Percentiles rank a stretch among this genome's conserved stretches.
Evolutionary conservation across 1,139 yeast species (phyloP).

Genomic region (Saccharomyces pastorianus): DNA sequence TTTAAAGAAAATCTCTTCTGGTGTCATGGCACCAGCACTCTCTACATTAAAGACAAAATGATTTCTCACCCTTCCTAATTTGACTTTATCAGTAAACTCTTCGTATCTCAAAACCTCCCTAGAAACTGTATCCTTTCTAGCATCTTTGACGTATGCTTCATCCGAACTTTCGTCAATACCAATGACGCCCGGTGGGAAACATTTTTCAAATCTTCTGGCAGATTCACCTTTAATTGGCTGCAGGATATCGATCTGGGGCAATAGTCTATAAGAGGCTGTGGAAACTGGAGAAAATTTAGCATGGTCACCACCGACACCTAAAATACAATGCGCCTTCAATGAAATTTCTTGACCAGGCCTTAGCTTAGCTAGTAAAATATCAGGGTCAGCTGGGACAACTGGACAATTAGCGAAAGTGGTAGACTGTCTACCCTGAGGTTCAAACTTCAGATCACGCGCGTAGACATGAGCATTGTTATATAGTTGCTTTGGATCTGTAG

Average conservation of each 20-base stretch:
- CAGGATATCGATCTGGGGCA: slow-evolving; percentile 77
- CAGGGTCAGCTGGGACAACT: slow-evolving; percentile 75
- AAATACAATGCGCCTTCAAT: slow-evolving; percentile 78
- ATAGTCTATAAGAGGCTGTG: slow-evolving; percentile 90
- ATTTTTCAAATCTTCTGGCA: slow-evolving; percentile 72
- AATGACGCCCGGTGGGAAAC: slow-evolving; percentile 91
- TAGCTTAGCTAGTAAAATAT: slow-evolving; percentile 80
- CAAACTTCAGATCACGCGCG: slow-evolving; percentile 81
- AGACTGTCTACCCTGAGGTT: slow-evolving; percentile 82
- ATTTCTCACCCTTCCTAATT: slow-evolving; percentile 82
- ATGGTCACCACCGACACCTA: slow-evolving; percentile 91
- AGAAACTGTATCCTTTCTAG: slow-evolving; percentile 92
- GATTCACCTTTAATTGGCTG: slow-evolving; percentile 68
- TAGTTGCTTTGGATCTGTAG: slow-evolving; percentile 75
- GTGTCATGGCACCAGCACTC: slow-evolving; percentile 93
- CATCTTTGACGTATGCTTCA: slow-evolving; percentile 73
- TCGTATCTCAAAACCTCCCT: slow-evolving; percentile 92
- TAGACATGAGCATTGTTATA: slow-evolving; percentile 81
- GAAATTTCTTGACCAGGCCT: slow-evolving; percentile 97
- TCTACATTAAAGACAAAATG: slow-evolving; percentile 92
- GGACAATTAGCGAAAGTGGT: slow-evolving; percentile 62
- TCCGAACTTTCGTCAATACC: slow-evolving; percentile 55
- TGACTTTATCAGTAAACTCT: slow-evolving; percentile 82
- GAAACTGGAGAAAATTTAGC: slow-evolving; percentile 97
- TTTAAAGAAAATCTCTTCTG: slow-evolving; percentile 90